A percentile compares a stretch with the other conserved stretches of the same genome.
These are phyloP conservation scores for Rhodotorula graminis DNA, from an alignment of 768 basidiomycete genomes.

Conservation along the genomic window DNA sequence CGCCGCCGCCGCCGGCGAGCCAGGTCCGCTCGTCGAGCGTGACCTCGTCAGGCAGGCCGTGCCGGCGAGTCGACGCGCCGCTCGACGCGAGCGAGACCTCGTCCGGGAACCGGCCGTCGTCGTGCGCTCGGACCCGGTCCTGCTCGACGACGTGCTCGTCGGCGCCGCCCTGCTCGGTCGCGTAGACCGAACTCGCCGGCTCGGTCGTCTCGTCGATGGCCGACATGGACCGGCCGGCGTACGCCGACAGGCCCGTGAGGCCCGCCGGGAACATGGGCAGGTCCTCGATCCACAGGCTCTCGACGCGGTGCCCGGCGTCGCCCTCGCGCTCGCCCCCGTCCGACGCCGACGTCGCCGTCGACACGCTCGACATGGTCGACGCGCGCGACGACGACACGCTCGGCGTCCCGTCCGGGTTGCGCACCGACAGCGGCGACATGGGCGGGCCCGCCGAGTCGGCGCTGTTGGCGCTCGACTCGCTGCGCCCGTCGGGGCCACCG, in stretches of 20 bases:
- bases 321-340: too few relatives aligned
- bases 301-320: background rate
- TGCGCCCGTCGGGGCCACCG: background rate
- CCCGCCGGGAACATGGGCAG: background rate
- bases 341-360: background rate
- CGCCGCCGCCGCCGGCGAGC: background rate
- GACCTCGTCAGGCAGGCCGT: background rate
- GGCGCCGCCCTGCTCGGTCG: background rate
- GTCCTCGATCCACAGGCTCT: background rate
- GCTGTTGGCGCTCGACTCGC: background rate
- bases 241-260: background rate
- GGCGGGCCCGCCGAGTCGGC: background rate
- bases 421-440: background rate
- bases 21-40: background rate
- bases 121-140: background rate
- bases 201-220: constrained; percentile 25
- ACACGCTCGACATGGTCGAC: background rate
- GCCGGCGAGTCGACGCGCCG: background rate
- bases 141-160: background rate
- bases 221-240: constrained; percentile 10
- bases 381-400: background rate
- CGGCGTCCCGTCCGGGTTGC: constrained; percentile 7
- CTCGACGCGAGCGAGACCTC: background rate
- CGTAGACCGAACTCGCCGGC: constrained; percentile 8
- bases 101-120: background rate